Base-by-base conservation (phyloP, 768 basidiomycete species). In the Auricularia auricula-judae region DNA sequence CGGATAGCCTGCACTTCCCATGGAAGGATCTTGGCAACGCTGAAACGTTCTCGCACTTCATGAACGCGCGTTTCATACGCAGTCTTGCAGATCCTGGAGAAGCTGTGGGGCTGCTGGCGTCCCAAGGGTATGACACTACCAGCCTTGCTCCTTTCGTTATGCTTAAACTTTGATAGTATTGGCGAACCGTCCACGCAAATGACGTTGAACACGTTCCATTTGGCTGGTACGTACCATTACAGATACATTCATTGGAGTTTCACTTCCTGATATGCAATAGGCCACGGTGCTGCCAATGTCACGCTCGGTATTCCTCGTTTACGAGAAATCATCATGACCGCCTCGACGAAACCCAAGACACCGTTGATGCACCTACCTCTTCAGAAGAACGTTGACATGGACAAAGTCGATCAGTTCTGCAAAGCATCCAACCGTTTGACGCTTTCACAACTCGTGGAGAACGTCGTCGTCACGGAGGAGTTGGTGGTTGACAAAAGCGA, bases 191-290 rank as follows among this genome's bases (percentile, higher is more conserved):
- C 97, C 16, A 99, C 97, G 0, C 97, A 99, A 74, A 99, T 99
- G 97, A 99, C 97, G 8, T 78, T 99, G 67, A 99, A 99, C 74
- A 99, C 97, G 12, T 99, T 99, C 85, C 97, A 99, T 79, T 95
- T 99, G 71, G 97, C 97, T 69, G 96, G 93, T 86, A 74, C 70
- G 82, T 71, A 43, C 67, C 65, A 59, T 44, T 35, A 42, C 29
- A 11, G 3, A n/a, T 23, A 39, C 51, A 58, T 7, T n/a, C 36
- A 12, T 3, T 66, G 43, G 70, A 56, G 44, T 53, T 54, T 59
- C 63, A 62, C n/a, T 44, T 62, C 62, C 42, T 47, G n/a, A 58
- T 21, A 21, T 54, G 29, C 64, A 33, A 16, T 68, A 94, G 93
- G 96, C 67, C 97, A 98, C 72, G 96, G 97, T 76, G 97, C 97